phyloP scores from a whole-genome alignment of 495 filamentous ascomycete species.

The Hapsidospora chrysogenum region DNA sequence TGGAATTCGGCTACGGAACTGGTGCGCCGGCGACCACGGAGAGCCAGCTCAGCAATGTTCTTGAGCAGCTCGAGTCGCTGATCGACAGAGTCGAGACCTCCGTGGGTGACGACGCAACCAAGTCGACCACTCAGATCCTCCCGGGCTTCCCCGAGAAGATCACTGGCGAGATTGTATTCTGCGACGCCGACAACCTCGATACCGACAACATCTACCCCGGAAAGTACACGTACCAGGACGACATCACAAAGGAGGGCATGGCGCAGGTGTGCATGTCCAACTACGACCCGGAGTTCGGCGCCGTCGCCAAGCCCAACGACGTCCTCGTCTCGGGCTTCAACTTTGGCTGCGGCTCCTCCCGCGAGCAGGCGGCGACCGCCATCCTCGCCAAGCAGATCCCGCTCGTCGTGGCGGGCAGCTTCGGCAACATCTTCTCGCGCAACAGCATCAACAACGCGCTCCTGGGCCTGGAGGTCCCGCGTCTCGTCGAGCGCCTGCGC shows the following conservation, averaged over 20 bases:
- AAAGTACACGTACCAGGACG: constrained; percentile 58
- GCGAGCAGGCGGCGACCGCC: constrained; percentile 83
- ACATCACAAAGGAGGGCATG: constrained; percentile 61
- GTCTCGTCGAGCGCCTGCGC: constrained; percentile 50
- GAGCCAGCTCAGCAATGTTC: constrained; percentile 30
- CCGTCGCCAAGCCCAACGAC: constrained; percentile 45
- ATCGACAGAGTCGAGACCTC: constrained; percentile 47
- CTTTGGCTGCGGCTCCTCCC: constrained; percentile 69
- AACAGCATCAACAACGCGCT: constrained; percentile 92
- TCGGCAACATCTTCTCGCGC: constrained; percentile 75
- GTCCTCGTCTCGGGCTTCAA: constrained; percentile 81
- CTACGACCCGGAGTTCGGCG: constrained; percentile 58
- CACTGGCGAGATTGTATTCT: constrained; percentile 52
- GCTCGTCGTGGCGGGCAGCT: constrained; percentile 70
- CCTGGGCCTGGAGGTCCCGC: constrained; percentile 67
- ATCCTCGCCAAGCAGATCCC: constrained; percentile 75
- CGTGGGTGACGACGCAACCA: constrained; percentile 19
- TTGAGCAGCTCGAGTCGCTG: constrained; percentile 51
- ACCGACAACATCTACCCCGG: constrained; percentile 80
- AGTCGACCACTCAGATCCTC: constrained; percentile 40
- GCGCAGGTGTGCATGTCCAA: constrained; percentile 83
- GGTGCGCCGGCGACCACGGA: neutral
- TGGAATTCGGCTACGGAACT: neutral
- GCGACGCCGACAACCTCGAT: constrained; percentile 57
- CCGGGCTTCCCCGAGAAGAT: constrained; percentile 54